phyloP scores from a whole-genome alignment of 148 eudicot species.

The Suaeda aralocaspica region DNA sequence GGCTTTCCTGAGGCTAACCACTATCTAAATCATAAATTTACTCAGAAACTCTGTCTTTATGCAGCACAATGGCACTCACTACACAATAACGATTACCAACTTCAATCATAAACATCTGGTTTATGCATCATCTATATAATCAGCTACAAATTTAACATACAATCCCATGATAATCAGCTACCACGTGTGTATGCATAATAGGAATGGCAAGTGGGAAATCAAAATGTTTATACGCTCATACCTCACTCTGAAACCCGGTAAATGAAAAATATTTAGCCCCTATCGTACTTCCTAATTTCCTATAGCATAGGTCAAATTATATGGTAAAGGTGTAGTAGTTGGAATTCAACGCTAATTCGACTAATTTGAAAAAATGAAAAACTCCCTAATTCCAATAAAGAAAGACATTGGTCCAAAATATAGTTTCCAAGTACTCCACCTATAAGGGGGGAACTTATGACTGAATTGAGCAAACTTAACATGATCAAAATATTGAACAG shows the following conservation, averaged over 20 bases:
- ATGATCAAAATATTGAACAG: not conserved
- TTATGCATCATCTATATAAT: too few relatives aligned
- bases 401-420: too few relatives aligned
- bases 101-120: too few relatives aligned
- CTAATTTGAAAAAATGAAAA: not conserved
- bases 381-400: too few relatives aligned
- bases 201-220: not conserved
- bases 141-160: too few relatives aligned
- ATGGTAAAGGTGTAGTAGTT: not conserved
- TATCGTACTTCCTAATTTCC: conserved; percentile 3
- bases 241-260: not conserved
- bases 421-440: too few relatives aligned
- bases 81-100: not conserved
- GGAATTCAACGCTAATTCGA: not conserved
- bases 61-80: not conserved
- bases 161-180: not conserved
- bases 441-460: too few relatives aligned
- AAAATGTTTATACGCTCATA: not conserved
- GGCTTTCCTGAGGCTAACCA: not conserved
- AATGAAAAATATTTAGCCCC: not conserved
- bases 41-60: not conserved
- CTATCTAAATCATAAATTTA: not conserved
- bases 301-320: not conserved
- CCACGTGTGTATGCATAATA: not conserved
- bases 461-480: too few relatives aligned